Percentiles rank a stretch among this genome's conserved stretches.
phyloP scores from a whole-genome alignment of 129 eudicot genomes.

The Erigeron canadensis region DNA sequence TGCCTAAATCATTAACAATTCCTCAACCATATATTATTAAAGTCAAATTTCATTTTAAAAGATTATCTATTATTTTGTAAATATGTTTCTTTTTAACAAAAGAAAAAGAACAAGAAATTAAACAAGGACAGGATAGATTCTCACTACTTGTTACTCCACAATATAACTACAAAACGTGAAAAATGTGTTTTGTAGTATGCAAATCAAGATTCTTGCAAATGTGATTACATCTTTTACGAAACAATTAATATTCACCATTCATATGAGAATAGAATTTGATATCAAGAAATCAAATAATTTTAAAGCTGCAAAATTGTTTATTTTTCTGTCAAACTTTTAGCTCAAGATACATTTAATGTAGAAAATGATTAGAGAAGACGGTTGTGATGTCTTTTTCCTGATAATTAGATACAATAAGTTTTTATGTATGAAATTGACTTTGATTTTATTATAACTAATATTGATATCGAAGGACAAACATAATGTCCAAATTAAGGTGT shows the following conservation, averaged over 20 bases:
- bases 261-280: too few relatives aligned
- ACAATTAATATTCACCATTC: too few relatives aligned
- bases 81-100: neutral
- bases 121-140: too few relatives aligned
- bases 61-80: neutral
- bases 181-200: neutral
- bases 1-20: neutral
- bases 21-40: neutral
- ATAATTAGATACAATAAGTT: neutral
- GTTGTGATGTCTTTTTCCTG: slow-evolving; percentile 34
- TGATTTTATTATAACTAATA: neutral
- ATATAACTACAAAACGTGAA: neutral
- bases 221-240: too few relatives aligned
- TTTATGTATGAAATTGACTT: neutral
- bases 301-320: too few relatives aligned
- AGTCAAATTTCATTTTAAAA: neutral
- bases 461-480: slow-evolving; percentile 22
- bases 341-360: neutral
- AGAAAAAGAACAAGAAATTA: neutral
- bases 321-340: neutral
- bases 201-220: neutral
- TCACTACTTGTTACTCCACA: too few relatives aligned
- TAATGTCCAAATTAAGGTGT: slow-evolving; percentile 12
- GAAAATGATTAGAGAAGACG: slow-evolving; percentile 2
- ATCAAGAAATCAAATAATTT: neutral